A percentile compares a stretch with the other conserved stretches of the same genome.
These are phyloP conservation scores for Gleditsia sinensis DNA, from an alignment of 306 rosid species.

Conservation along the genomic window DNA sequence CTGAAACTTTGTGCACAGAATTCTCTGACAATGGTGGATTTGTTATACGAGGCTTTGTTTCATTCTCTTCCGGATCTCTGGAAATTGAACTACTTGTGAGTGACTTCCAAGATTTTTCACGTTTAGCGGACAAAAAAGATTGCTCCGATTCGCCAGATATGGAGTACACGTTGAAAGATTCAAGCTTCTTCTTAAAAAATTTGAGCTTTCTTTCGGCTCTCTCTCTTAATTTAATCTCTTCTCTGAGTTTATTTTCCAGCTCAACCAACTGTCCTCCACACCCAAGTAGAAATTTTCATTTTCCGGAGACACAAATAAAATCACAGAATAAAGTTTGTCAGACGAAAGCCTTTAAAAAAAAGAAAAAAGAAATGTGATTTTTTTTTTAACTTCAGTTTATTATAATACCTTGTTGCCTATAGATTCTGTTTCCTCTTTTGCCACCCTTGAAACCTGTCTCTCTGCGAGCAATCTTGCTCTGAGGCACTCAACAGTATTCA, in stretches of 20 bases:
- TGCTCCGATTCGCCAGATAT: conserved; percentile 34
- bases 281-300: background rate
- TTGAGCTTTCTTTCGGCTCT: conserved; percentile 62
- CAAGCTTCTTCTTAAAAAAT: conserved; percentile 53
- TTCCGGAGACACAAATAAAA: background rate
- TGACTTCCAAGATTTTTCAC: conserved; percentile 39
- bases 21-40: background rate
- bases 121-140: conserved; percentile 38
- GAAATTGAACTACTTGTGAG: conserved; percentile 30
- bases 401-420: conserved; percentile 50
- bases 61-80: conserved; percentile 35
- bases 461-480: conserved; percentile 79
- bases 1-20: conserved; percentile 17
- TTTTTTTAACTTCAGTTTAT: background rate
- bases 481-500: conserved; percentile 61
- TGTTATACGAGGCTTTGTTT: conserved; percentile 30
- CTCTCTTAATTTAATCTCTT: conserved; percentile 52
- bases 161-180: conserved; percentile 41
- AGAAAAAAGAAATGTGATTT: background rate
- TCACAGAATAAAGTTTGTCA: background rate
- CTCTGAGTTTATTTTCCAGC: conserved; percentile 49
- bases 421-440: conserved; percentile 53
- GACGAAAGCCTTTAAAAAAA: background rate
- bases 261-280: conserved; percentile 43
- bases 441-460: conserved; percentile 67